These are phyloP conservation scores for Amyloporia xantha DNA, from an alignment of 768 basidiomycete species.

Conservation along the genomic window DNA sequence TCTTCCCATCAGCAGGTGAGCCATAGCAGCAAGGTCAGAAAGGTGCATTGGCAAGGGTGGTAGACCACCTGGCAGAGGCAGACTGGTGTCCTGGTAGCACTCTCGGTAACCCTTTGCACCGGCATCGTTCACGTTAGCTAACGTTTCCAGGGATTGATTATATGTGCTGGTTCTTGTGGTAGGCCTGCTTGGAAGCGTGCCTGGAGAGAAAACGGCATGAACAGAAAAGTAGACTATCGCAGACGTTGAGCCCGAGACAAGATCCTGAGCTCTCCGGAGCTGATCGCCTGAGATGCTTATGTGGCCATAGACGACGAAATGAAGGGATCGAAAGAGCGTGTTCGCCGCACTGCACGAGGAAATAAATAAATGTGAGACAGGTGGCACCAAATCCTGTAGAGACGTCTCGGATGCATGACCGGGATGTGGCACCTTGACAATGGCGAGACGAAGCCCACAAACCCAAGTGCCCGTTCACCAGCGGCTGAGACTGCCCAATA, in stretches of 20 bases:
- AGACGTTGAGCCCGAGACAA: conserved; percentile 63
- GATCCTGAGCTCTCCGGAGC: conserved; percentile 71
- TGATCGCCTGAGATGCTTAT: conserved; percentile 46
- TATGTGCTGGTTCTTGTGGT: conserved; percentile 66
- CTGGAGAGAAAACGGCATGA: conserved; percentile 77
- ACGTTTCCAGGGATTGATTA: conserved; percentile 79
- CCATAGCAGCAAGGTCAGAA: conserved; percentile 80
- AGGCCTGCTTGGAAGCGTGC: conserved; percentile 83
- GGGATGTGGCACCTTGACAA: background rate
- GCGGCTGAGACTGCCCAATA: conserved; percentile 21
- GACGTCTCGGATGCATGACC: conserved; percentile 1
- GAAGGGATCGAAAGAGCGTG: conserved; percentile 16
- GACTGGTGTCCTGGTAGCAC: conserved; percentile 71
- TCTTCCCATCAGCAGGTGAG: conserved; percentile 79
- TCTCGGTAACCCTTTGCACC: conserved; percentile 83
- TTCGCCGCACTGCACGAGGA: conserved; percentile 23
- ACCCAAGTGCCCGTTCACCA: conserved; percentile 14
- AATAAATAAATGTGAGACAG: conserved; percentile 17
- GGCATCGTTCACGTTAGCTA: conserved; percentile 76
- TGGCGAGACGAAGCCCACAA: background rate
- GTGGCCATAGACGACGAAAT: conserved; percentile 28
- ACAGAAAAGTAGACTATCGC: conserved; percentile 80
- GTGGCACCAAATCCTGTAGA: background rate
- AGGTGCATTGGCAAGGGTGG: conserved; percentile 75
- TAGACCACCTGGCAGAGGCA: conserved; percentile 44